These are phyloP conservation scores for Lepidium didymum DNA, from an alignment of 345 rosid species.

Conservation along the genomic window DNA sequence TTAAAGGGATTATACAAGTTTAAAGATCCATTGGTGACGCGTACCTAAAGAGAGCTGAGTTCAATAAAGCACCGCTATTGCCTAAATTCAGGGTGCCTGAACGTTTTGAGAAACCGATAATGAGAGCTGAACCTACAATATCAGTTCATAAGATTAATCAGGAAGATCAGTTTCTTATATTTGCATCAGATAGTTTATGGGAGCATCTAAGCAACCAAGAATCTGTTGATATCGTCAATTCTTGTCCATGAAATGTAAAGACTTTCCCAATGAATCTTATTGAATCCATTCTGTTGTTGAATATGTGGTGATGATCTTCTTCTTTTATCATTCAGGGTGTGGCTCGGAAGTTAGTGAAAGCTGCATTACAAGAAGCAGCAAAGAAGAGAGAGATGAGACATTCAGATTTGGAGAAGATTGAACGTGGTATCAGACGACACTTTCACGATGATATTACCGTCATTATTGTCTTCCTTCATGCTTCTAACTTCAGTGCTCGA, in stretches of 20 bases:
- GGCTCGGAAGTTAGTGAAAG: conserved; percentile 61
- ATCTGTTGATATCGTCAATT: conserved; percentile 85
- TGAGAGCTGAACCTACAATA: conserved; percentile 82
- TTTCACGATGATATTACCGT: conserved; percentile 96
- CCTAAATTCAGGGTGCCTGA: conserved; percentile 73
- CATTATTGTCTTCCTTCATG: conserved; percentile 69
- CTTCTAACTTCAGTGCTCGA: conserved; percentile 25
- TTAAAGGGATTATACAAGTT: conserved; percentile 93
- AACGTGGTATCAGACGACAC: conserved; percentile 91
- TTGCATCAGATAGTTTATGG: conserved; percentile 98
- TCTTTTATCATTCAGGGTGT: neutral
- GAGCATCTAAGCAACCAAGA: conserved; percentile 94
- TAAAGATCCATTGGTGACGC: conserved; percentile 98
- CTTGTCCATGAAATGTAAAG: conserved; percentile 69
- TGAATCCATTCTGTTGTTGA: neutral
- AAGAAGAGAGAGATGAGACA: conserved; percentile 96
- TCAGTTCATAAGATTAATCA: conserved; percentile 61
- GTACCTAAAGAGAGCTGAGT: conserved; percentile 80
- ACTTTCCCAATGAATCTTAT: neutral
- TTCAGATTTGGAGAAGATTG: conserved; percentile 89
- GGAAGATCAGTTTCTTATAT: conserved; percentile 86
- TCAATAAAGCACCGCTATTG: conserved; percentile 74
- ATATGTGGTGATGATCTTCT: neutral
- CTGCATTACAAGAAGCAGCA: too few relatives aligned
- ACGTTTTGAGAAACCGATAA: conserved; percentile 69